Evolutionary conservation across 83 land plant species (phyloP).

Genomic region (Isoetes engelmannii): DNA sequence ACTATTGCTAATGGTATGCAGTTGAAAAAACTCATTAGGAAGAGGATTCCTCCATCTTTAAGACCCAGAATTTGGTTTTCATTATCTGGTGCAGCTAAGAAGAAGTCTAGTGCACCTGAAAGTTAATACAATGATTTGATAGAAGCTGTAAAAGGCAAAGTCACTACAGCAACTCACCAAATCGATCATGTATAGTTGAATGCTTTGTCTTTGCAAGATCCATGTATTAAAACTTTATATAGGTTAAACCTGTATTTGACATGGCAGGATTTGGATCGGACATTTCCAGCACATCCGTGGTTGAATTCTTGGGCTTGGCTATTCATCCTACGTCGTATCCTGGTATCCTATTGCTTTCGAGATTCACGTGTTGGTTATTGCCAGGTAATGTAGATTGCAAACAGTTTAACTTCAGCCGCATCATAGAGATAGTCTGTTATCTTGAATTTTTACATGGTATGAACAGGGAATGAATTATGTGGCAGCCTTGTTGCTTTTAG

Average conservation of each 20-base stretch:
- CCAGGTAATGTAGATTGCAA: constrained; percentile 45
- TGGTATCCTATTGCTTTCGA: constrained; percentile 89
- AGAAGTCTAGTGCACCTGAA: constrained; percentile 81
- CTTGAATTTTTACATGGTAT: neutral
- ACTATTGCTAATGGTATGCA: constrained; percentile 34
- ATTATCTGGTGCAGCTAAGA: constrained; percentile 82
- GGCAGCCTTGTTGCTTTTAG: constrained; percentile 85
- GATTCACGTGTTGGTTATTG: constrained; percentile 99
- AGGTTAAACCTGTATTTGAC: constrained; percentile 6
- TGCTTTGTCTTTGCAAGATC: neutral
- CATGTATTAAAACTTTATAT: neutral
- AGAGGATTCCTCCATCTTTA: constrained; percentile 74
- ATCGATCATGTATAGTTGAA: constrained; percentile 73
- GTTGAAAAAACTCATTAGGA: constrained; percentile 77
- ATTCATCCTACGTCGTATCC: constrained; percentile 66
- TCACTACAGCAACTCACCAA: constrained; percentile 78
- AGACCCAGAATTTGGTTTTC: constrained; percentile 88
- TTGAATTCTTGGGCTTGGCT: constrained; percentile 78
- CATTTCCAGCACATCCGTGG: constrained; percentile 94
- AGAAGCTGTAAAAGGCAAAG: constrained; percentile 57
- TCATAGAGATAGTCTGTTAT: neutral
- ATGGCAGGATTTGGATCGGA: constrained; percentile 74
- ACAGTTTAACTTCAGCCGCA: neutral
- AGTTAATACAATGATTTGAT: constrained; percentile 70
- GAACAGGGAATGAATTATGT: constrained; percentile 90